Evolutionary conservation across 805 yeast genomes (phyloP), one percentile per base, ranked within the genome.

Genomic region (Lipomyces lipofer): DNA sequence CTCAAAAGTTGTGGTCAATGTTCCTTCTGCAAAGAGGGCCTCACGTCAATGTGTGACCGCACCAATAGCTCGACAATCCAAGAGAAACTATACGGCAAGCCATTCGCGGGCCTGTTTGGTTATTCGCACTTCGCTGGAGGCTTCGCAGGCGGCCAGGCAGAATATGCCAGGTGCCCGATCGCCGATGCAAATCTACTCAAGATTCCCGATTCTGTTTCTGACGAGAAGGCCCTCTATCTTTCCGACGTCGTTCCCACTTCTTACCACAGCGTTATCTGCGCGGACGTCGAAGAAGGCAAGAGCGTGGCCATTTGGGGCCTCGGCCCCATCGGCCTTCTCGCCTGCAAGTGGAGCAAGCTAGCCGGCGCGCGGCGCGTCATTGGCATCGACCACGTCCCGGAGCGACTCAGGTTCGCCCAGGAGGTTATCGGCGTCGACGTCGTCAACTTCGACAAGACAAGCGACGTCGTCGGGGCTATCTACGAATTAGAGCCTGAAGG

Each of bases 71-170:
- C 10, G 10, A 29, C 33, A 3, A 29, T 29, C 33, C 33, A 29
- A 33, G 36, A 45, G 5, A 35, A 13, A 7, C 22, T 43, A 42
- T 50, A 43, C 17, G 54, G 54, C 17, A 17, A 19, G 13, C 48
- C 38, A 15, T 25, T 32, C n/a, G 35, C 52, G n/a, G 54, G 43
- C 29, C 27, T 50, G n/a, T 50, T 44, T 32, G 54, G 54, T 12
- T 50, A 50, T 32, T 29, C 43, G 17, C 40, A 50, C 27, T 19
- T 45, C 24, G 22, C 51, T 13, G 54, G 54, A 33, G 82, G 80
- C 0, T 67, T 80, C 19, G 77, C 79, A 54, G 85, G 85, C 1
- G 83, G 81, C 1, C 85, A 81, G 60, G 84, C 84, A 1, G 83
- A 81, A 63, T 81, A 74, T 58, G 80, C 79, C 13, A 64, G 80